phyloP scores from a whole-genome alignment of 345 rosid genomes.

The Reutealis trisperma region DNA sequence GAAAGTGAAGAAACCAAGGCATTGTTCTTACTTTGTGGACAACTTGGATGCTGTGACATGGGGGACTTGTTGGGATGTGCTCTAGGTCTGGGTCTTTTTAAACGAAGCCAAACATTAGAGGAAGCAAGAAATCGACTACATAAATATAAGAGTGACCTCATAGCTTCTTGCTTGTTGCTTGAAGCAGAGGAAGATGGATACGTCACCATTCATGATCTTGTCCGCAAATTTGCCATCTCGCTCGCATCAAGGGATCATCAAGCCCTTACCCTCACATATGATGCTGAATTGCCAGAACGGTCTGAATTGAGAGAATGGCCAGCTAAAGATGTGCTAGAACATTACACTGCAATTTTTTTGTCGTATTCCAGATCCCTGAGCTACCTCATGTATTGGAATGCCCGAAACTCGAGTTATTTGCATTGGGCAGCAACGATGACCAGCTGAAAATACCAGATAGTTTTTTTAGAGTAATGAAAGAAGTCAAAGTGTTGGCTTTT shows the following conservation, averaged over 20 bases:
- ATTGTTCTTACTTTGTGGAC: conserved; percentile 22
- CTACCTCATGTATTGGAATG: conserved; percentile 23
- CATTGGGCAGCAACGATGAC: neutral
- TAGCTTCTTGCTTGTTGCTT: conserved; percentile 26
- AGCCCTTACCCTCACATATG: conserved; percentile 3
- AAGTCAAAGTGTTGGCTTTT: conserved; percentile 29
- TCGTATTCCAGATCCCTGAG: neutral
- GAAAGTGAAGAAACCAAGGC: neutral
- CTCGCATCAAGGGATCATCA: conserved; percentile 13
- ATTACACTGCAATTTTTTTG: conserved; percentile 5
- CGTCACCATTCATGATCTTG: conserved; percentile 30
- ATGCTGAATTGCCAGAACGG: neutral
- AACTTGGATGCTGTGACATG: neutral
- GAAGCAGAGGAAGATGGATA: neutral
- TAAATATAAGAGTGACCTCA: conserved; percentile 23
- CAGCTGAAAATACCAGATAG: neutral
- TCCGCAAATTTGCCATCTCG: conserved; percentile 24
- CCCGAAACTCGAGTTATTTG: conserved; percentile 18
- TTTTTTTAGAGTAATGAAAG: conserved; percentile 18
- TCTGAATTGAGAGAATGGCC: neutral
- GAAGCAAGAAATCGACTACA: conserved; percentile 18
- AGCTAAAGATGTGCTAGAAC: neutral
- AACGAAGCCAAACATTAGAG: neutral
- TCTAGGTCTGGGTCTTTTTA: conserved; percentile 31
- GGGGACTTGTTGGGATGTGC: conserved; percentile 24